Evolutionary conservation across 2,329 filamentous ascomycete species (phyloP), one percentile per base, ranked within the genome.

Genomic region (Teratosphaeria viscida): DNA sequence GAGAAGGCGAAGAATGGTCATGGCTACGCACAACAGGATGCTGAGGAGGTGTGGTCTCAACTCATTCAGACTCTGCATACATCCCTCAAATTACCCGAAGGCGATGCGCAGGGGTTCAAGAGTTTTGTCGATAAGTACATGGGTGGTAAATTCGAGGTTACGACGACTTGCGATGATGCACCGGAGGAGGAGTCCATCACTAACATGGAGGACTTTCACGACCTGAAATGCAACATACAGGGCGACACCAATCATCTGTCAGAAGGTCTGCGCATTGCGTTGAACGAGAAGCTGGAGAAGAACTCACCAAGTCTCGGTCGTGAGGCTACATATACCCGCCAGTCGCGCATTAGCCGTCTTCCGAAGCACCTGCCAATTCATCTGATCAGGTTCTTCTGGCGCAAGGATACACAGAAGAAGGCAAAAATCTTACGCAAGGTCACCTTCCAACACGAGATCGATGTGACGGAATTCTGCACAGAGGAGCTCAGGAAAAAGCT

Each of bases 361-460:
- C 94, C 94, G 19, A 95, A 96, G 74, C 96, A 99, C 73, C 82
- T 99, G 53, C 94, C 94, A 0, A 90, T 99, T 3, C 94, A 99
- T 75, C 96, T 99, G 73, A 89, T 99, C 59, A 90, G 94, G 64
- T 99, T 99, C 78, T 96, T 92, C 79, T 99, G 94, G 94, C 92
- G 95, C 72, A 85, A 88, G 54, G 90, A 95, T 66, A 91, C 90
- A 3, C 88, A 95, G 75, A 97, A 97, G 80, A 99, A 99, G 81
- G 92, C 92, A 66, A 99, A 99, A 82, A 99, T 99, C 68, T 92
- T 99, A 89, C 89, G 92, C 72, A 99, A 97, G 77, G 94, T 99
- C 60, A 92, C 90, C 0, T 99, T 99, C 72, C 92, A 92, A 6
- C 86, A 89, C 56, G 94, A 99, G 75, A 79, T 99, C 37, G 94